A percentile compares a stretch with the other conserved stretches of the same genome.
Evolutionary conservation across 1,284 basidiomycete species (phyloP).

Genomic region (Sutorius eximius): DNA sequence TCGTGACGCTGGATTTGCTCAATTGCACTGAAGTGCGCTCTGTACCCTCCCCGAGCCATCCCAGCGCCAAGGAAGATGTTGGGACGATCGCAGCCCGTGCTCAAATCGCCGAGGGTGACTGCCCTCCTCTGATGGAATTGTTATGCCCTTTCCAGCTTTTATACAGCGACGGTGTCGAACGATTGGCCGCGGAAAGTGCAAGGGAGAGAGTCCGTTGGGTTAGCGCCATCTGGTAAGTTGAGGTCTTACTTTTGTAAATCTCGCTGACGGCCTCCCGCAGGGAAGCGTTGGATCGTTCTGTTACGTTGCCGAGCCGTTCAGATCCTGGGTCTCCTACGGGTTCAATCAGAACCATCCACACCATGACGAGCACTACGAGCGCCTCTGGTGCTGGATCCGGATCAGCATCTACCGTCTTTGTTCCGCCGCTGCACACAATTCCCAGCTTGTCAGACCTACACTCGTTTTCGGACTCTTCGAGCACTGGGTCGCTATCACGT

Average conservation of each 20-base stretch:
- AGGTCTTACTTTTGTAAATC: slow-evolving; percentile 10
- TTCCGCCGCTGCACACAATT: slow-evolving; percentile 64
- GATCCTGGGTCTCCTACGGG: slow-evolving; percentile 65
- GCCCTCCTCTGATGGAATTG: slow-evolving; percentile 57
- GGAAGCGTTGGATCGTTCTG: slow-evolving; percentile 61
- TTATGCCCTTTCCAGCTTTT: slow-evolving; percentile 86
- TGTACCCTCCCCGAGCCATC: slow-evolving; percentile 75
- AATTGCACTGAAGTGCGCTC: slow-evolving; percentile 83
- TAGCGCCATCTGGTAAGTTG: slow-evolving; percentile 74
- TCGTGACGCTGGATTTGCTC: slow-evolving; percentile 79
- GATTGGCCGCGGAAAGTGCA: slow-evolving; percentile 80
- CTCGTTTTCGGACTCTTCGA: slow-evolving; percentile 44
- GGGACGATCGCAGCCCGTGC: slow-evolving; percentile 75
- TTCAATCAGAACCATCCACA: slow-evolving; percentile 68
- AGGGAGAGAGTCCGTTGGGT: slow-evolving; percentile 86
- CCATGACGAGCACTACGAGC: slow-evolving; percentile 44
- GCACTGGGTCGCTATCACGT: slow-evolving; percentile 39
- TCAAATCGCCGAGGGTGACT: slow-evolving; percentile 51
- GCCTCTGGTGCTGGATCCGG: slow-evolving; percentile 43
- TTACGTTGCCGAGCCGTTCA: slow-evolving; percentile 51
- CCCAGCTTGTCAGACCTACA: slow-evolving; percentile 63
- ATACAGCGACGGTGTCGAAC: slow-evolving; percentile 84
- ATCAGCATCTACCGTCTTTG: slow-evolving; percentile 68
- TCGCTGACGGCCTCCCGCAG: slow-evolving; percentile 38
- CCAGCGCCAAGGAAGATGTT: slow-evolving; percentile 76